These are phyloP conservation scores for Cladosporium cucumerinum DNA, from an alignment of 2,329 filamentous ascomycete species.

Conservation along the genomic window DNA sequence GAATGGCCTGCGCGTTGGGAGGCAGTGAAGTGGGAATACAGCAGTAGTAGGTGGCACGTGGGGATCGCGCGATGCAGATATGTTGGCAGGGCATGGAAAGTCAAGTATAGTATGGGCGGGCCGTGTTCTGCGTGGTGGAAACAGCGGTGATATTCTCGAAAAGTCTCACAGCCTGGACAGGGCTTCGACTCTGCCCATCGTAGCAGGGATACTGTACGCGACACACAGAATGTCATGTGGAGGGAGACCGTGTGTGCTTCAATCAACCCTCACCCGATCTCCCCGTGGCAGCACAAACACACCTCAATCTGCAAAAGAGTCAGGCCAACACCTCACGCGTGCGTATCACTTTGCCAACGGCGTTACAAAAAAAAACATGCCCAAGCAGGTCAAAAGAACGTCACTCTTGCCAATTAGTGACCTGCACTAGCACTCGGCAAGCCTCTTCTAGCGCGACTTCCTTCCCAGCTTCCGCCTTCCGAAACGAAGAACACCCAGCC, in stretches of 20 bases:
- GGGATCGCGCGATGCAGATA: neutral
- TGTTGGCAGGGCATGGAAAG: neutral
- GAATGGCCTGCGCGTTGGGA: neutral
- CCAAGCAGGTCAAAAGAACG: neutral
- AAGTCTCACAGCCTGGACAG: too few species aligned
- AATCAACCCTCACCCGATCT: neutral
- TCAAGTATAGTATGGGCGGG: neutral
- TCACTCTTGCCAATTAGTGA: neutral
- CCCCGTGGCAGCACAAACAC: neutral
- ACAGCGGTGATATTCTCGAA: constrained; percentile 11
- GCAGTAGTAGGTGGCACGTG: neutral
- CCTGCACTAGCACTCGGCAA: neutral
- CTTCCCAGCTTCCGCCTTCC: neutral
- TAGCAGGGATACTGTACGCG: neutral
- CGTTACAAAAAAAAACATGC: constrained; percentile 2
- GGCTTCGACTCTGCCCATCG: neutral
- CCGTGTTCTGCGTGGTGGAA: neutral
- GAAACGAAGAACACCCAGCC: neutral
- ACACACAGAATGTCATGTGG: neutral
- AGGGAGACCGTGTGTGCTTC: neutral
- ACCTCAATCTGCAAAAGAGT: neutral
- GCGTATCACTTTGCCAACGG: neutral
- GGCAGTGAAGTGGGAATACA: neutral
- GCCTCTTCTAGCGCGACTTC: constrained; percentile 1
- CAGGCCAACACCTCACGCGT: neutral